Evolutionary conservation across 306 rosid species (phyloP), one percentile per base, ranked within the genome.

Genomic region (Fagus crenata): DNA sequence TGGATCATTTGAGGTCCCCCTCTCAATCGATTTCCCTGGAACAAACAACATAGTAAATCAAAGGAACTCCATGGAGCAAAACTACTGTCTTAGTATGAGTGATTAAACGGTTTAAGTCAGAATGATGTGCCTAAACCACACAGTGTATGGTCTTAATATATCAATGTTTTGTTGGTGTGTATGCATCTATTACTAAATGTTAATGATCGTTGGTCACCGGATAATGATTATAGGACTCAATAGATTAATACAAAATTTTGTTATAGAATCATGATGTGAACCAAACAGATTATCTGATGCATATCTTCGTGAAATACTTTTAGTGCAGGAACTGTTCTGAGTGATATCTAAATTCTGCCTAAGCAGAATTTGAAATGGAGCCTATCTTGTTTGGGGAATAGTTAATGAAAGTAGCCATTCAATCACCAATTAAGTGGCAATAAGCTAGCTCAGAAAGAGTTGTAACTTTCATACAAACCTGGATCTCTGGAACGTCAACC

Each of bases 1-100:
- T 95, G 98, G 77, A 95, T 88, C 97, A 90, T 95, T 82, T 95
- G 98, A 73, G 97, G 98, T 4, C 97, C 97, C 36, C 90, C 96
- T 84, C 96, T 89, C 86, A 95, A 77, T 60, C 84, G 83, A 1
- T 89, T 78, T 33, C 95, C 97, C 98, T 95, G 88, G 71, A 84
- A 58, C 28, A 1, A 46, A 43, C 14, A 9, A 41, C 1, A 17
- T 2, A 22, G 1, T 17, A 8, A 28, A 49, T 51, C 7, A 17
- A 51, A 17, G 36, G 51, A 0, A 39, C 54, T 18, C 17, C 69
- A 32, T 43, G 32, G 9, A 60, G 4, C 71, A 65, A 36, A 39
- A 65, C 6, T 6, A 65, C 14, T 17, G 4, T 6, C 32, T 65
- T 37, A n/a, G 71, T 3, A 17, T 7, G 13, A 36, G 32, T 7